A percentile compares a stretch with the other conserved stretches of the same genome.
Evolutionary conservation across 768 basidiomycete species (phyloP).

Genomic region (Hypholoma sublateritium): DNA sequence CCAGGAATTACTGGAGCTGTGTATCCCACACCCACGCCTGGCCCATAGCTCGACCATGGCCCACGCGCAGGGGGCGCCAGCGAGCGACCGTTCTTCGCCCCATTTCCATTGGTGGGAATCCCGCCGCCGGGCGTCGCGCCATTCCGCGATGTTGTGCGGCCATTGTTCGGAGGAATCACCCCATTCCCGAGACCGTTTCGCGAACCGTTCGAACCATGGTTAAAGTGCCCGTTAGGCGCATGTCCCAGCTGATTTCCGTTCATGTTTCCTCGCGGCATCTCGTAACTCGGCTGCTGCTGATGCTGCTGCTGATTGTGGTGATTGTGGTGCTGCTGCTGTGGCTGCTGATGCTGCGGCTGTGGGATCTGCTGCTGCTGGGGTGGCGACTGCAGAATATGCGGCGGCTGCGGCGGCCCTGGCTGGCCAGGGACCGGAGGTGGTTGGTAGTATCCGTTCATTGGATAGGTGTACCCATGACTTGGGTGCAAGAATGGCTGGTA

Average conservation of each 20-base stretch:
- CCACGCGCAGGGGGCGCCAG: conserved; percentile 39
- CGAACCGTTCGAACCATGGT: conserved; percentile 21
- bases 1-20: conserved; percentile 27
- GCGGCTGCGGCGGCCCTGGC: conserved; percentile 26
- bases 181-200: conserved; percentile 31
- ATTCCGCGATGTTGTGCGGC: conserved; percentile 24
- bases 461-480: conserved; percentile 29
- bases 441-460: conserved; percentile 30
- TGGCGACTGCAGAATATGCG: conserved; percentile 16
- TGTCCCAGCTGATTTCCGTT: conserved; percentile 26
- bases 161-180: conserved; percentile 29
- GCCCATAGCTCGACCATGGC: conserved; percentile 68
- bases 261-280: conserved; percentile 27
- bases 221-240: conserved; percentile 16
- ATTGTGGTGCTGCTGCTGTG: conserved; percentile 5
- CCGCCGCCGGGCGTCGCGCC: conserved; percentile 19
- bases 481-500: conserved; percentile 37
- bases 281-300: conserved; percentile 17
- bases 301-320: conserved; percentile 13
- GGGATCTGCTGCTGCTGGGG: conserved; percentile 10
- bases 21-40: conserved; percentile 53
- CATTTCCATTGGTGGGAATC: conserved; percentile 20
- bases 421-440: conserved; percentile 22
- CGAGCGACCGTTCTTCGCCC: conserved; percentile 26
- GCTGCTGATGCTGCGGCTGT: conserved; percentile 13